Evolutionary conservation across 2,329 filamentous ascomycete species (phyloP), one percentile per base, ranked within the genome.

Genomic region (Beauveria varroae): DNA sequence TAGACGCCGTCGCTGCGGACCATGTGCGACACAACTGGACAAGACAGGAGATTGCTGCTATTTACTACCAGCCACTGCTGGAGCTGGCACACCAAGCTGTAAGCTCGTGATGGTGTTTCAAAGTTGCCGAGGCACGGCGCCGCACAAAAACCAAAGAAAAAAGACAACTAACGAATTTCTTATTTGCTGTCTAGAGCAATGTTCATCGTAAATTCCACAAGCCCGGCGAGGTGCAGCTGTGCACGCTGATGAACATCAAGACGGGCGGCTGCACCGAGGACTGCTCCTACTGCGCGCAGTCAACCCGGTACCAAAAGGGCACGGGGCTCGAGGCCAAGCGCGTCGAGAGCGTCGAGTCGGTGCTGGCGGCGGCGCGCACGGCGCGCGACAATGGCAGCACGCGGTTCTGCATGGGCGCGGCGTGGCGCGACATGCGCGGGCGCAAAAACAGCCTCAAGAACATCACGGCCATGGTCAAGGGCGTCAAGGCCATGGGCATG

Each of bases 191-290:
- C 37, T 66, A 95, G 91, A 86, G 85, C 66, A 83, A 81, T 41
- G 78, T 96, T 62, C 92, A 96, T 75, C 87, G 91, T 51, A 87
- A 88, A 68, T 96, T 96, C 78, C 92, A 96, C 76, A 84, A 90
- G 70, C 90, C 92, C 7, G 81, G 86, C 52, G 87, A 90, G 30
- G 90, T 96, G 65, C 92, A 96, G 75, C 88, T 96, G 75, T 96
- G 92, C 78, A 96, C 92, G 0, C 81, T 96, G 62, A 96, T 96
- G 90, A 96, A 96, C 80, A 96, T 96, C 79, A 96, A 96, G 73
- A 96, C 91, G 9, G 92, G 92, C 60, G 92, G 92, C 53, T 96
- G 92, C 76, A 91, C 86, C 67, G 92, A 96, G 74, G 92, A 96
- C 75, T 96, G 92, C 77, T 91, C 88, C 26, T 96, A 96, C 83